These are phyloP conservation scores for Penicillium subrubescens DNA, from an alignment of 495 filamentous ascomycete genomes.

Conservation along the genomic window DNA sequence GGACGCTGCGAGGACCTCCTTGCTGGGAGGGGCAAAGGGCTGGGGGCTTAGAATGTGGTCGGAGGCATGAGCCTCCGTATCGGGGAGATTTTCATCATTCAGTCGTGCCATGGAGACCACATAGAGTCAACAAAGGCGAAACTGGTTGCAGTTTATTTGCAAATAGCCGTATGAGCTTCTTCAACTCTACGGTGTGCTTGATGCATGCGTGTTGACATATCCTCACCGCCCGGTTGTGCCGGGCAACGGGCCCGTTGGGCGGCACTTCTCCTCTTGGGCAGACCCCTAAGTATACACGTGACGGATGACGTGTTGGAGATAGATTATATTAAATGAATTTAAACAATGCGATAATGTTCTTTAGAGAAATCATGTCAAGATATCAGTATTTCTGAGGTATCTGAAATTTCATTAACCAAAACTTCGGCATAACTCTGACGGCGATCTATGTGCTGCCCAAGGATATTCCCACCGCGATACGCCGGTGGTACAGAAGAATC, in stretches of 20 bases:
- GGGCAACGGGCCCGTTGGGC: slow-evolving; percentile 28
- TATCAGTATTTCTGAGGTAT: neutral
- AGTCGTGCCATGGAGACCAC: slow-evolving; percentile 24
- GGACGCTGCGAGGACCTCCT: slow-evolving; percentile 23
- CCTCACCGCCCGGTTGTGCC: slow-evolving; percentile 34
- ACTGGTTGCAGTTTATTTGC: neutral
- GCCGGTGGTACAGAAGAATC: neutral
- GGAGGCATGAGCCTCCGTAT: slow-evolving; percentile 13
- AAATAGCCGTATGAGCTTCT: neutral
- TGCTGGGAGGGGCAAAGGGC: slow-evolving; percentile 21
- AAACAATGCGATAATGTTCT: neutral
- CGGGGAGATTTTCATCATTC: slow-evolving; percentile 18
- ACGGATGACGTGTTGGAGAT: neutral
- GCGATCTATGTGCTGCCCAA: slow-evolving; percentile 12
- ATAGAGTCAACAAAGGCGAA: slow-evolving; percentile 4
- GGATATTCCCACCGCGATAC: slow-evolving; percentile 8
- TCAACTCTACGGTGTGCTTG: neutral
- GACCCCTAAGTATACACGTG: slow-evolving; percentile 2
- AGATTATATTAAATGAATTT: neutral
- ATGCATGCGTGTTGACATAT: slow-evolving; percentile 17
- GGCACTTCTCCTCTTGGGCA: neutral
- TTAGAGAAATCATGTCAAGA: neutral
- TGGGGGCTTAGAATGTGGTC: slow-evolving; percentile 31
- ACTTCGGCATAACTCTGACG: neutral
- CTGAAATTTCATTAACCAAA: neutral